These are phyloP conservation scores for Penicillium sp. DNA, from an alignment of 2,329 filamentous ascomycete genomes.

Conservation along the genomic window DNA sequence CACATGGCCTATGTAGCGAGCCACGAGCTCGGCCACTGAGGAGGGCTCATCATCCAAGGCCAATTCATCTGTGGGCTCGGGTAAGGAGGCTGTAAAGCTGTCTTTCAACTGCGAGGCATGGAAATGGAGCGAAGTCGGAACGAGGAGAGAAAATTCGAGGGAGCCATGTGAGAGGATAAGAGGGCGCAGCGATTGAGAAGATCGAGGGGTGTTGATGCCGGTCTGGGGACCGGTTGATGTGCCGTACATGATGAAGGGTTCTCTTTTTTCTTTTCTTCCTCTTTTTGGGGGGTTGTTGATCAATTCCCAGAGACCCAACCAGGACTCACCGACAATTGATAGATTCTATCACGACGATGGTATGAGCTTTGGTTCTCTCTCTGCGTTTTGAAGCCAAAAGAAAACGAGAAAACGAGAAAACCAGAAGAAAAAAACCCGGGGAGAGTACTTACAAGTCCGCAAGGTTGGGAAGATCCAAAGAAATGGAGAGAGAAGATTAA, in stretches of 20 bases:
- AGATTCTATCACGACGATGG: constrained; percentile 2
- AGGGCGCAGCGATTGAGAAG: constrained; percentile 86
- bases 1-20: constrained; percentile 87
- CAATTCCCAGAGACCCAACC: constrained; percentile 9
- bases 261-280: constrained; percentile 1
- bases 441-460: not conserved
- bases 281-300: not conserved
- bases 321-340: constrained; percentile 13
- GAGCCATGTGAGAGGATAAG: constrained; percentile 89
- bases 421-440: not conserved
- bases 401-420: constrained; percentile 24
- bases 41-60: constrained; percentile 99
- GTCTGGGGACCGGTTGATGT: constrained; percentile 80
- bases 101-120: constrained; percentile 94
- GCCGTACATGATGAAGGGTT: constrained; percentile 73
- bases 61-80: constrained; percentile 90
- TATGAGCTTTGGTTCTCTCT: not conserved
- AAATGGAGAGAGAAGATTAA: constrained; percentile 6
- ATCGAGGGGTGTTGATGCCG: constrained; percentile 94
- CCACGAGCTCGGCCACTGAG: constrained; percentile 86
- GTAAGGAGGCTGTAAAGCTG: constrained; percentile 79
- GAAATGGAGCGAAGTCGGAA: constrained; percentile 94
- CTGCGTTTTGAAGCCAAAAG: constrained; percentile 27
- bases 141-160: constrained; percentile 92
- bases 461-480: constrained; percentile 4